These are phyloP conservation scores for Calocera viscosa DNA, from an alignment of 768 basidiomycete species.

Conservation along the genomic window DNA sequence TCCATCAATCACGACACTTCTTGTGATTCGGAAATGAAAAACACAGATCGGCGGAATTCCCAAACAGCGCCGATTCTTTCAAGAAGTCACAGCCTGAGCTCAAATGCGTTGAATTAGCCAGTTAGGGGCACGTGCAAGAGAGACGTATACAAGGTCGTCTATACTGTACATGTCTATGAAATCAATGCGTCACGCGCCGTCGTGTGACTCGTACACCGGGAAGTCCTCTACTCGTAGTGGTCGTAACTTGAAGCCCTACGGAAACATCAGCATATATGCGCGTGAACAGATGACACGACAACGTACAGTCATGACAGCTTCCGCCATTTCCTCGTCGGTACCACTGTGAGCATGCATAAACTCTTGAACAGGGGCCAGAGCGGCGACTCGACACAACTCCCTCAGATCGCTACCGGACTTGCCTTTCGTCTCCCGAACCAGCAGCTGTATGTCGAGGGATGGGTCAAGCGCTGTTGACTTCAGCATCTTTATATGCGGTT, in stretches of 20 bases:
- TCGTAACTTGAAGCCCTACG: slow-evolving; percentile 67
- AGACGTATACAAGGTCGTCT: slow-evolving; percentile 3
- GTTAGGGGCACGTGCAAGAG: background rate
- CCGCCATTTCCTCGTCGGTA: slow-evolving; percentile 34
- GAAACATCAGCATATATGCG: background rate
- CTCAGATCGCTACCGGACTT: slow-evolving; percentile 82
- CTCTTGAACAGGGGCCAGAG: slow-evolving; percentile 84
- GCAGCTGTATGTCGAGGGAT: slow-evolving; percentile 43
- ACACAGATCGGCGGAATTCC: too few species aligned
- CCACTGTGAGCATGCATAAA: slow-evolving; percentile 41
- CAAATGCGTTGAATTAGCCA: background rate
- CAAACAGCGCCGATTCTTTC: too few species aligned
- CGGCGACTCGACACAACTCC: slow-evolving; percentile 86
- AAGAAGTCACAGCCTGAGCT: too few species aligned
- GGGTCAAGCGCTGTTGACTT: slow-evolving; percentile 57
- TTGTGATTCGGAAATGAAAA: too few species aligned
- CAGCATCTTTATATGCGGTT: slow-evolving; percentile 51
- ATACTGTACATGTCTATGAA: background rate
- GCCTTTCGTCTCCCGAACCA: slow-evolving; percentile 61
- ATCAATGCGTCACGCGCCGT: background rate
- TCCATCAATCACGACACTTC: too few species aligned
- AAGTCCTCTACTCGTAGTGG: slow-evolving; percentile 64
- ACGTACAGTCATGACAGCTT: slow-evolving; percentile 36
- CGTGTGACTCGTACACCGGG: slow-evolving; percentile 7
- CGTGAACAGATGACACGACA: background rate